Conservation (phyloP, 2,329 filamentous ascomycete species). For the Botrytis hyacinthi region DNA sequence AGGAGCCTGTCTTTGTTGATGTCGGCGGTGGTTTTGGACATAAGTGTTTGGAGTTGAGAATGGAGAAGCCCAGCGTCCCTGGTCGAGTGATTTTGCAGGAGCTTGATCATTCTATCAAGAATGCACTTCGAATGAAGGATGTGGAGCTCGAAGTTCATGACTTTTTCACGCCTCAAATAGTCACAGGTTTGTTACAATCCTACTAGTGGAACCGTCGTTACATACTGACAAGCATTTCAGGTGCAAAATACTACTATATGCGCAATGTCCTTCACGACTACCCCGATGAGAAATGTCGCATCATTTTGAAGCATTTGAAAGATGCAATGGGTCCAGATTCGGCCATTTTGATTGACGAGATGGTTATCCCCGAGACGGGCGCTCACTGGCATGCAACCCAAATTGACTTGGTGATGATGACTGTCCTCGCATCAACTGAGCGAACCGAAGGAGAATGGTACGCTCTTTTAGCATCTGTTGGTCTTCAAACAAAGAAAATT, state of each 20-base stretch:
- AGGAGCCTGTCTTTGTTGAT: conserved; percentile 41
- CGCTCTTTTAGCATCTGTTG: neutral
- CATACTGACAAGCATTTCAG: conserved; percentile 1
- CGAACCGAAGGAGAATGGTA: conserved; percentile 32
- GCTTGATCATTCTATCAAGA: conserved; percentile 36
- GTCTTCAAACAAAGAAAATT: neutral
- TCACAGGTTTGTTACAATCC: conserved; percentile 24
- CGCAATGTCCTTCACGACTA: conserved; percentile 43
- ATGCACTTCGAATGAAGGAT: conserved; percentile 31
- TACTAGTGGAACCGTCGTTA: neutral
- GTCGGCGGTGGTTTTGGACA: conserved; percentile 44
- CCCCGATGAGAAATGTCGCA: conserved; percentile 36
- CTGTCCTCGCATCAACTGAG: conserved; percentile 39
- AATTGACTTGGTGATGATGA: conserved; percentile 43
- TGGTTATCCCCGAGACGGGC: conserved; percentile 41
- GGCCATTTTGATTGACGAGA: conserved; percentile 45
- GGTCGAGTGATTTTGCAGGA: conserved; percentile 45
- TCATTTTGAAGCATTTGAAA: conserved; percentile 19
- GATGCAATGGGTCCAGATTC: conserved; percentile 8
- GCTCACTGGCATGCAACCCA: conserved; percentile 38
- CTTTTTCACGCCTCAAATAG: conserved; percentile 36
- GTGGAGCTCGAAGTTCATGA: conserved; percentile 36
- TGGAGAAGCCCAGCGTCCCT: conserved; percentile 37
- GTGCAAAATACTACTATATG: conserved; percentile 40
- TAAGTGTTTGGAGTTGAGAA: conserved; percentile 38